These are phyloP conservation scores for Dichomitus squalens DNA, from an alignment of 1,284 basidiomycete genomes.

Conservation along the genomic window DNA sequence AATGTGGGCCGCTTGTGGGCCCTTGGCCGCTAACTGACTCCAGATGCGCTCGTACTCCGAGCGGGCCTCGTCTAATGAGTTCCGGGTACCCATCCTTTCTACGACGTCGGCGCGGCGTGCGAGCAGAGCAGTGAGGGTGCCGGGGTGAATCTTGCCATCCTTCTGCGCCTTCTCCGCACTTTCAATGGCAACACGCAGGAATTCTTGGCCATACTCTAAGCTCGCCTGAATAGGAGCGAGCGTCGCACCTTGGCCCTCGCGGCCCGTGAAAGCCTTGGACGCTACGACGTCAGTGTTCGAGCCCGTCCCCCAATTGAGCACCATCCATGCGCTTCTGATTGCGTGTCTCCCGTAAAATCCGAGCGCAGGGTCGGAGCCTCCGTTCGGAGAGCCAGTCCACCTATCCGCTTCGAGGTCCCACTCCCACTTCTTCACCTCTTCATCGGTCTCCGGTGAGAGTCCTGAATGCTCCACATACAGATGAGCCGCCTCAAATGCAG, in stretches of 20 bases:
- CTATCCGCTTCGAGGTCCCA: slow-evolving; percentile 74
- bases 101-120: slow-evolving; percentile 64
- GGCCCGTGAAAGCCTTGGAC: slow-evolving; percentile 40
- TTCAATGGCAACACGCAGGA: slow-evolving; percentile 53
- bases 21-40: slow-evolving; percentile 44
- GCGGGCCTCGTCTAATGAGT: slow-evolving; percentile 59
- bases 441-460: slow-evolving; percentile 55
- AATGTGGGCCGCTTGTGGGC: slow-evolving; percentile 51
- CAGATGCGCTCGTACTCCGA: slow-evolving; percentile 68
- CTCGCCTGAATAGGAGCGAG: slow-evolving; percentile 53
- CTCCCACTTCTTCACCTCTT: slow-evolving; percentile 61
- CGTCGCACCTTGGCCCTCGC: slow-evolving; percentile 37
- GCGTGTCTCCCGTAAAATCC: slow-evolving; percentile 68
- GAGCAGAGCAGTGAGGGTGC: slow-evolving; percentile 62
- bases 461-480: slow-evolving; percentile 70
- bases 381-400: slow-evolving; percentile 72
- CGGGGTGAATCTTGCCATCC: slow-evolving; percentile 45
- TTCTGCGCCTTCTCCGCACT: slow-evolving; percentile 44
- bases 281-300: slow-evolving; percentile 41
- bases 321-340: slow-evolving; percentile 78
- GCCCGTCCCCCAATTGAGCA: slow-evolving; percentile 71
- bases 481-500: slow-evolving; percentile 63
- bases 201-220: slow-evolving; percentile 55
- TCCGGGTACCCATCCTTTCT: slow-evolving; percentile 65
- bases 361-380: slow-evolving; percentile 76